Evolutionary conservation across 78 protist genomes (phyloP).

Genomic region (Polysphondylium violaceum): DNA sequence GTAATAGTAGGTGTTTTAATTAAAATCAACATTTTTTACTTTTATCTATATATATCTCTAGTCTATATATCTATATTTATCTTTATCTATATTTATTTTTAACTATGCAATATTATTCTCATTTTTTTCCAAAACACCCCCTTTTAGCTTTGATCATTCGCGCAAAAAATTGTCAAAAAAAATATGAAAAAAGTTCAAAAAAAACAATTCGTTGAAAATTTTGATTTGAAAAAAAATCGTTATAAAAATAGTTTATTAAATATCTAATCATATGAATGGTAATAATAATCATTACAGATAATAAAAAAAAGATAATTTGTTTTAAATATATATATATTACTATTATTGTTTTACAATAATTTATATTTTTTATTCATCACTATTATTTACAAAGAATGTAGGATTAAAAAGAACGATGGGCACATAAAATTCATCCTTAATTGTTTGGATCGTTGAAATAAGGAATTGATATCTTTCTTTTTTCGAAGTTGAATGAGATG

Average conservation of each 20-base stretch:
- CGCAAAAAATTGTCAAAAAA: too few relatives aligned
- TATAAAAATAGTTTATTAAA: too few relatives aligned
- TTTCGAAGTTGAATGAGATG: neutral
- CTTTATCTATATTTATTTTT: too few relatives aligned
- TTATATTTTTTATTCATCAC: neutral
- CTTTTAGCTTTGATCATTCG: too few relatives aligned
- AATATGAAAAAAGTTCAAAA: too few relatives aligned
- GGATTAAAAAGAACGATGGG: conserved; percentile 75
- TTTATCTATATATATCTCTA: too few relatives aligned
- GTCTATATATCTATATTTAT: too few relatives aligned
- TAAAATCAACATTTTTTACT: conserved; percentile 55
- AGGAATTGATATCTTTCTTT: conserved; percentile 70
- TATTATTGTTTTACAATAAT: neutral
- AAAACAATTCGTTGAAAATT: too few relatives aligned
- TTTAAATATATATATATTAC: neutral
- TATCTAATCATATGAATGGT: too few relatives aligned
- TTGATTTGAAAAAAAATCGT: too few relatives aligned
- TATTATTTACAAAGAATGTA: conserved; percentile 67
- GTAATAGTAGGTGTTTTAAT: conserved; percentile 80
- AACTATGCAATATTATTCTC: too few relatives aligned
- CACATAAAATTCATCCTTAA: conserved; percentile 56
- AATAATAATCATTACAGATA: neutral
- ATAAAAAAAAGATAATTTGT: neutral
- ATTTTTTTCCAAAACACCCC: too few relatives aligned
- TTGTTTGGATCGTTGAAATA: conserved; percentile 39